Evolutionary conservation across 192 early-diverging fungal genomes (phyloP).

Genomic region (Coemansia sp.): DNA sequence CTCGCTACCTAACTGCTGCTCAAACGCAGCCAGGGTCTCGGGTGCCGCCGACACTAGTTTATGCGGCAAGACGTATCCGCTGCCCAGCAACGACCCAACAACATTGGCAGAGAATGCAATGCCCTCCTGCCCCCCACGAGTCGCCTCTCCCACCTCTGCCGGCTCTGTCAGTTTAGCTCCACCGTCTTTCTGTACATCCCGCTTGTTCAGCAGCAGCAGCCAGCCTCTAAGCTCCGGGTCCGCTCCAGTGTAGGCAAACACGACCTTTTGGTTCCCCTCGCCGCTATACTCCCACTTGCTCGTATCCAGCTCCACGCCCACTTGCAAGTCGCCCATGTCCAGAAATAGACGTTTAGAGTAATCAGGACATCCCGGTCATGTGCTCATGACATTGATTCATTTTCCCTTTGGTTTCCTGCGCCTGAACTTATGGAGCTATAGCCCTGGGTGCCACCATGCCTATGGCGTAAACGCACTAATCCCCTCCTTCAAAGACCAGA

Average conservation of each 20-base stretch:
- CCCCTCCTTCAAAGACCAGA: no score
- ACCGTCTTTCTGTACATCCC: background rate
- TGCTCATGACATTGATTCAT: no score
- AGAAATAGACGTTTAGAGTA: background rate
- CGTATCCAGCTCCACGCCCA: background rate
- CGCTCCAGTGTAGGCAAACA: conserved; percentile 53
- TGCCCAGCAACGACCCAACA: conserved; percentile 46
- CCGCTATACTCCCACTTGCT: conserved; percentile 59
- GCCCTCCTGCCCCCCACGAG: background rate
- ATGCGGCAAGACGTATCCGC: conserved; percentile 46
- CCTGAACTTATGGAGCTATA: no score
- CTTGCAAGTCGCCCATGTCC: background rate
- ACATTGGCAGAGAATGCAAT: conserved; percentile 27
- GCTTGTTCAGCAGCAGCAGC: conserved; percentile 30
- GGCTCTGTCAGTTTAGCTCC: conserved; percentile 11
- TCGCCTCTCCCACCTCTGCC: background rate
- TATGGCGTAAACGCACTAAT: no score
- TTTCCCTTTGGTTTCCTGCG: background rate
- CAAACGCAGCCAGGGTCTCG: conserved; percentile 40
- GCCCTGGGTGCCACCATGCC: no score
- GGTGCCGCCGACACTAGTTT: conserved; percentile 1
- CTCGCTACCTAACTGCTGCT: conserved; percentile 11
- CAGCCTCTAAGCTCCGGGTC: conserved; percentile 19
- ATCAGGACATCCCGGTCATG: no score
- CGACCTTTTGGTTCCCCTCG: conserved; percentile 71